Percentiles rank a stretch among this genome's conserved stretches.
phyloP scores from a whole-genome alignment of 805 yeast genomes.

The Candida loeiensis region DNA sequence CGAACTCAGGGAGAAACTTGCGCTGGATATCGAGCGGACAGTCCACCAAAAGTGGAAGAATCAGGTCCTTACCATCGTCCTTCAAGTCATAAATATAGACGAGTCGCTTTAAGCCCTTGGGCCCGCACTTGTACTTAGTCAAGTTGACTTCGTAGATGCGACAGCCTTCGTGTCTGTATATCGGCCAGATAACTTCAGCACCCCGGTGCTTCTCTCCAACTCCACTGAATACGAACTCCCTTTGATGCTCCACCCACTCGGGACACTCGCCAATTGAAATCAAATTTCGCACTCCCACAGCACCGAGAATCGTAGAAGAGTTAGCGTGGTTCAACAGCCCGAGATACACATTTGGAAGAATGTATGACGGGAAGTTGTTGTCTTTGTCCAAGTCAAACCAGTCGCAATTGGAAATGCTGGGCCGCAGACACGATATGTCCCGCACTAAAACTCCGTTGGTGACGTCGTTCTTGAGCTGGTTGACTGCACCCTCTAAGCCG shows the following conservation, averaged over 20 bases:
- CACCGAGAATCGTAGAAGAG: constrained; percentile 25
- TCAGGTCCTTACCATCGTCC: constrained; percentile 39
- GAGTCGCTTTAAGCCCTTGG: constrained; percentile 9
- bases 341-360: constrained; percentile 26
- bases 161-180: constrained; percentile 12
- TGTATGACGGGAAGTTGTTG: constrained; percentile 35
- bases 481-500: constrained; percentile 28
- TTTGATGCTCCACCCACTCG: constrained; percentile 22
- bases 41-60: constrained; percentile 24
- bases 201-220: neutral
- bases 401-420: constrained; percentile 28
- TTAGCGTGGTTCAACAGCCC: constrained; percentile 35
- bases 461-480: constrained; percentile 18
- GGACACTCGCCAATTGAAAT: constrained; percentile 39
- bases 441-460: constrained; percentile 4
- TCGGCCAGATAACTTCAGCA: constrained; percentile 1
- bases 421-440: constrained; percentile 6
- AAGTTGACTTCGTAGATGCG: constrained; percentile 20
- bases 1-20: constrained; percentile 19
- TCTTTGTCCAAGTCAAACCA: constrained; percentile 33
- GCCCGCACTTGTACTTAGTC: constrained; percentile 7
- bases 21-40: constrained; percentile 30
- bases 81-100: constrained; percentile 32
- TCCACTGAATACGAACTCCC: constrained; percentile 12
- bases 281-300: constrained; percentile 22